These are phyloP conservation scores for Wickerhamomyces chambardii DNA, from an alignment of 805 yeast species.

Conservation along the genomic window DNA sequence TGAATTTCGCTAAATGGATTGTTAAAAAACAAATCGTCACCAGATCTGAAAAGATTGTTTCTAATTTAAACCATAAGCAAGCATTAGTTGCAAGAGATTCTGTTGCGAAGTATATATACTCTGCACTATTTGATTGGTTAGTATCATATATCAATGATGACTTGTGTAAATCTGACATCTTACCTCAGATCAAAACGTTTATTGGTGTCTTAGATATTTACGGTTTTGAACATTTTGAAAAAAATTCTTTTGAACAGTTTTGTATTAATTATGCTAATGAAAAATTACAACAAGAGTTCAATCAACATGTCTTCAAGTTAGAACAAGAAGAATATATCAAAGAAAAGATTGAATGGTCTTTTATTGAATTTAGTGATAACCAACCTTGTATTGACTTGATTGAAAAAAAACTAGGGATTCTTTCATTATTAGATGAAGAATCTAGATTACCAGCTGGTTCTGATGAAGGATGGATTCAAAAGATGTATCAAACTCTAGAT, in stretches of 20 bases:
- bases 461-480: slow-evolving; percentile 87
- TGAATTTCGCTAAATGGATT: slow-evolving; percentile 78
- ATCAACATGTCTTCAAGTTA: slow-evolving; percentile 92
- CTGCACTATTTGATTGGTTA: slow-evolving; percentile 93
- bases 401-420: slow-evolving; percentile 81
- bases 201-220: slow-evolving; percentile 97
- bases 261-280: slow-evolving; percentile 97
- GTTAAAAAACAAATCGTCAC: slow-evolving; percentile 87
- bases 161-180: slow-evolving; percentile 67
- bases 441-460: slow-evolving; percentile 90
- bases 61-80: slow-evolving; percentile 74
- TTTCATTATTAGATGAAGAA: slow-evolving; percentile 89
- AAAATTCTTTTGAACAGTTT: slow-evolving; percentile 93
- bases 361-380: slow-evolving; percentile 91
- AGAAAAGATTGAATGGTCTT: slow-evolving; percentile 94
- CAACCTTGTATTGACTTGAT: slow-evolving; percentile 94
- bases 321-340: slow-evolving; percentile 93
- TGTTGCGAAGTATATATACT: slow-evolving; percentile 89
- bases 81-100: slow-evolving; percentile 93
- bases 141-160: slow-evolving; percentile 78
- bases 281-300: slow-evolving; percentile 94
- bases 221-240: slow-evolving; percentile 94
- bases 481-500: slow-evolving; percentile 78
- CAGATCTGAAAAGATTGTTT: slow-evolving; percentile 85
- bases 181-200: slow-evolving; percentile 52